Base-by-base conservation (phyloP, 495 filamentous ascomycete species). In the Chaetomium cochliodes region DNA sequence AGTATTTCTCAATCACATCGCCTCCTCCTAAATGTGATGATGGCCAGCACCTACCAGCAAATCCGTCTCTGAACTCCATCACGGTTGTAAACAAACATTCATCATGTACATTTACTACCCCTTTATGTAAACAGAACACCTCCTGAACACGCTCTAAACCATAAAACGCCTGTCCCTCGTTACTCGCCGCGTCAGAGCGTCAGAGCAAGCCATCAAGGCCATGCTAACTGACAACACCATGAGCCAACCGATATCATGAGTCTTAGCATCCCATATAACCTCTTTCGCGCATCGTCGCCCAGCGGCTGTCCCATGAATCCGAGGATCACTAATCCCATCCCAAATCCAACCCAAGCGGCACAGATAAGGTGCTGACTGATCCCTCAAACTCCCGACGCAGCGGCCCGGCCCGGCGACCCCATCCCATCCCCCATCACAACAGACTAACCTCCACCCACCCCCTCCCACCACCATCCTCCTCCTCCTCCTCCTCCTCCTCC, bases 171-270 rank as follows among this genome's bases (percentile, higher is more conserved):
- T 2, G 11, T 20, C 60, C 50, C 11, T 37, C 33, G n/a, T 16
- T 30, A 22, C 39, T 33, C 47, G 30, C 15, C 28, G 22, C 41
- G 46, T n/a, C 60, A 54, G 25, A 23, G 22, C 41, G 46, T n/a
- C 60, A 54, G 25, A 23, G 50, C 60, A 52, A 30, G 30, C 60
- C 60, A 55, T 62, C 60, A 62, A 62, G 60, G 60, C 51, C 51
- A 8, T 62, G 60, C 60, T 54, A 11, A 15, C 42, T 42, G 60
- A 54, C 25, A 25, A 11, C 58, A 22, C 9, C 58, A 1, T 39
- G 6, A 30, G 28, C 28, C 28, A 39, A 6, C 5, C 3, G 12
- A 51, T 30, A 16, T 26, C 42, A 39, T 51, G 46, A 25, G 7
- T 0, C 28, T 26, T 3, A 0, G 25, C 23, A 22, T 28, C 58